phyloP scores from a whole-genome alignment of 352 stramenopile genomes.

The Phytophthora crassamura region DNA sequence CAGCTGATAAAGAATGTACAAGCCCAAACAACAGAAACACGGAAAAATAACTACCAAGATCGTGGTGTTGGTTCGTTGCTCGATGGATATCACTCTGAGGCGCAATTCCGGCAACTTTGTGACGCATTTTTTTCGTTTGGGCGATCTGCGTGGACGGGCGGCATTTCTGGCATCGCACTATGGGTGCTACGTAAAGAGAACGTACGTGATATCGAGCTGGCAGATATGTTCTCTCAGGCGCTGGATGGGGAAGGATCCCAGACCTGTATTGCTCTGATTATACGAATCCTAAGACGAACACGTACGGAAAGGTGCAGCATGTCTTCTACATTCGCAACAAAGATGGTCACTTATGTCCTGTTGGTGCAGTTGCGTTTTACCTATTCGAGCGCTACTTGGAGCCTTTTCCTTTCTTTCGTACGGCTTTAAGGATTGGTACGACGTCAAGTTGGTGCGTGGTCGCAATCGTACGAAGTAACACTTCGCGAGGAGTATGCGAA shows the following conservation, averaged over 20 bases:
- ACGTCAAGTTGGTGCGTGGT: slow-evolving; percentile 10
- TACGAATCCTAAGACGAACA: slow-evolving; percentile 8
- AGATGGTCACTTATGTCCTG: slow-evolving; percentile 1
- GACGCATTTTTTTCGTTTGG: too few species aligned
- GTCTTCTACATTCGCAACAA: slow-evolving; percentile 9
- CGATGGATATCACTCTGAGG: too few species aligned
- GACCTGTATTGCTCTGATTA: not conserved
- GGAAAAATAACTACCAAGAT: slow-evolving; percentile 15
- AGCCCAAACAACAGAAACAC: slow-evolving; percentile 13
- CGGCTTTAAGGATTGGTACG: slow-evolving; percentile 5
- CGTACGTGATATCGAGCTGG: too few species aligned
- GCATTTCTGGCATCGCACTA: too few species aligned
- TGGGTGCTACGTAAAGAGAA: too few species aligned
- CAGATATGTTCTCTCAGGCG: slow-evolving; percentile 10
- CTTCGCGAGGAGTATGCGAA: too few species aligned
- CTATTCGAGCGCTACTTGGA: slow-evolving; percentile 1
- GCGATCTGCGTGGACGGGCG: too few species aligned
- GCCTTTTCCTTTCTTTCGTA: slow-evolving; percentile 8
- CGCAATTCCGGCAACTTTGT: too few species aligned
- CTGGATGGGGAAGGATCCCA: slow-evolving; percentile 14
- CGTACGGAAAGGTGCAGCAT: slow-evolving; percentile 11
- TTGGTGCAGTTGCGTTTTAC: slow-evolving; percentile 6
- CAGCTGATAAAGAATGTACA: slow-evolving; percentile 23
- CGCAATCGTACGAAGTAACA: too few species aligned
- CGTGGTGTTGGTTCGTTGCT: slow-evolving; percentile 14